Percentiles rank a stretch among this genome's conserved stretches.
Conservation (phyloP, 129 eudicot species). For the Solidago caesia region DNA sequence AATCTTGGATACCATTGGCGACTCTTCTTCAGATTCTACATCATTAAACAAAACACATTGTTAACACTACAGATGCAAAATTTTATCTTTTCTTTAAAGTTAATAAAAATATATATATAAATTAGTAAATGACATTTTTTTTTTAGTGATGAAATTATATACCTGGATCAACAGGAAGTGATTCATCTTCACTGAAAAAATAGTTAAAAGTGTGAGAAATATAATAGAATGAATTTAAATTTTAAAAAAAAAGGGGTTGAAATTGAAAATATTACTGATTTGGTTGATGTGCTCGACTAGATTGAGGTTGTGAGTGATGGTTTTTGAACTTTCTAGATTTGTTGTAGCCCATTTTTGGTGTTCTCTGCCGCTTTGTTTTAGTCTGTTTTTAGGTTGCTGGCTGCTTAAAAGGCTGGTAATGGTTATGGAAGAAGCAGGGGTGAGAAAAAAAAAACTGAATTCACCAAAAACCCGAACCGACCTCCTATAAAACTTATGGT, state of each 20-base stretch:
- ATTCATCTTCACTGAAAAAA: constrained; percentile 51
- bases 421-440: no score
- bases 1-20: constrained; percentile 44
- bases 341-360: constrained; percentile 58
- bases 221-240: not conserved
- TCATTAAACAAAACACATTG: constrained; percentile 22
- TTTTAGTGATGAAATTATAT: not conserved
- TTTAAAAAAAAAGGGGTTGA: not conserved
- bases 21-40: constrained; percentile 56
- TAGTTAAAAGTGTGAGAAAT: not conserved
- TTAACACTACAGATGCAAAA: constrained; percentile 32
- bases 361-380: constrained; percentile 17
- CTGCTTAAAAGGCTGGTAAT: not conserved
- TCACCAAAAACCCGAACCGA: no score
- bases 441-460: no score
- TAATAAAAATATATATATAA: not conserved
- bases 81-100: not conserved
- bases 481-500: no score
- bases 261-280: constrained; percentile 26
- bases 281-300: constrained; percentile 47
- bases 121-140: not conserved
- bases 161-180: constrained; percentile 79
- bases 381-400: not conserved
- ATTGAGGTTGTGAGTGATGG: constrained; percentile 53
- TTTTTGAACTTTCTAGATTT: constrained; percentile 61